Percentiles rank a stretch among this genome's conserved stretches.
These are phyloP conservation scores for Mucor lusitanicus DNA, from an alignment of 371 early-diverging fungal genomes.

Conservation along the genomic window DNA sequence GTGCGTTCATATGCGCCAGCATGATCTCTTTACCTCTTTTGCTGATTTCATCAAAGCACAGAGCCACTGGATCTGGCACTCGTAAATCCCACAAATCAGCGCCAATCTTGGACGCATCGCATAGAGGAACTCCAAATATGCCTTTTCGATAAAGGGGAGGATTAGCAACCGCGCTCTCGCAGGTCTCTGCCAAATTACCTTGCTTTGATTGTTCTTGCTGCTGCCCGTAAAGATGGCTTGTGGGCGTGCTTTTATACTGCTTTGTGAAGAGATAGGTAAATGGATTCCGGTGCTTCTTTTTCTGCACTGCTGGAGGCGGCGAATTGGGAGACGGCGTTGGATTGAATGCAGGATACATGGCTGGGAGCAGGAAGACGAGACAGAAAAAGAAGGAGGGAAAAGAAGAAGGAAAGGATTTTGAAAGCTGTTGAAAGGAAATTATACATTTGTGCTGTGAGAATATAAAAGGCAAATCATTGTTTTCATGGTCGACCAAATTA, in stretches of 20 bases:
- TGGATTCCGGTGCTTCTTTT: conserved; percentile 23
- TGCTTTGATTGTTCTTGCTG: background rate
- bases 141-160: background rate
- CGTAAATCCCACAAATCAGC: conserved; percentile 18
- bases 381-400: background rate
- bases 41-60: conserved; percentile 26
- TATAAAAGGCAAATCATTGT: conserved; percentile 23
- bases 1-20: background rate
- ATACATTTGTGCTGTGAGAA: background rate
- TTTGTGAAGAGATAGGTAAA: conserved; percentile 23
- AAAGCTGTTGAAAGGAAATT: background rate
- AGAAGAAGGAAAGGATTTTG: background rate
- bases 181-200: background rate
- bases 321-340: background rate
- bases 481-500: conserved; percentile 7
- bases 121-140: conserved; percentile 27
- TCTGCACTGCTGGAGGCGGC: background rate
- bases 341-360: conserved; percentile 5
- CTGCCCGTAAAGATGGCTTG: background rate
- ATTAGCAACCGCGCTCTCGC: background rate
- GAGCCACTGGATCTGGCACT: conserved; percentile 26
- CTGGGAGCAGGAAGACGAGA: background rate
- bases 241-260: conserved; percentile 12
- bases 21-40: conserved; percentile 19
- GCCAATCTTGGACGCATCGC: conserved; percentile 22